Percentiles rank a stretch among this genome's conserved stretches.
Evolutionary conservation across 768 basidiomycete species (phyloP).

Genomic region (Suillus occidentalis): DNA sequence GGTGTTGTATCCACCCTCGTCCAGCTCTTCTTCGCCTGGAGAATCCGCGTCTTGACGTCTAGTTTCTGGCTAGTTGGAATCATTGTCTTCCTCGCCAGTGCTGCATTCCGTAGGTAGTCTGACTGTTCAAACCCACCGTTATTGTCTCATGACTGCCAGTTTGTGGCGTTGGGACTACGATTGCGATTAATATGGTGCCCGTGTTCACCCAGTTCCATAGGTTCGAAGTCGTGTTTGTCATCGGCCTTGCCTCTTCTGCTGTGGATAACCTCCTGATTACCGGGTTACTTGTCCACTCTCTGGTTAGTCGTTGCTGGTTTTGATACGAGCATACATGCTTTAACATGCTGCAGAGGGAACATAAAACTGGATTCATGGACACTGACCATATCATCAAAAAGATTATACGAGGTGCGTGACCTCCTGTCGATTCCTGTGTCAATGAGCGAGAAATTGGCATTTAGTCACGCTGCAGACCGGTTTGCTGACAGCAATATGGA

Average conservation of each 20-base stretch:
- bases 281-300: conserved; percentile 36
- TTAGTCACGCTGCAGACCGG: conserved; percentile 44
- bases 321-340: background rate
- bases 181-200: conserved; percentile 29
- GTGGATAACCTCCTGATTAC: conserved; percentile 51
- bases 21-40: conserved; percentile 31
- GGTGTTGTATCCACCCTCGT: conserved; percentile 27
- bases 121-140: conserved; percentile 1
- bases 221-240: conserved; percentile 31
- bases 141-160: conserved; percentile 19
- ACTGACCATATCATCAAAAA: conserved; percentile 39
- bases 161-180: conserved; percentile 30
- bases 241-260: conserved; percentile 48
- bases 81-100: conserved; percentile 17
- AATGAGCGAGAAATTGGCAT: background rate
- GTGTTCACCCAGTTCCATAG: conserved; percentile 29
- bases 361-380: conserved; percentile 36
- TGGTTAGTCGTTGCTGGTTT: conserved; percentile 34
- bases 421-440: background rate
- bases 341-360: conserved; percentile 29
- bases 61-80: conserved; percentile 11
- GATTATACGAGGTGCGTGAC: conserved; percentile 33
- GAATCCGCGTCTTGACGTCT: conserved; percentile 22
- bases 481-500: conserved; percentile 37
- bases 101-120: conserved; percentile 19